Percentiles rank a stretch among this genome's conserved stretches.
Evolutionary conservation across 2,329 filamentous ascomycete genomes (phyloP).

Genomic region (Fonsecaea monophora): DNA sequence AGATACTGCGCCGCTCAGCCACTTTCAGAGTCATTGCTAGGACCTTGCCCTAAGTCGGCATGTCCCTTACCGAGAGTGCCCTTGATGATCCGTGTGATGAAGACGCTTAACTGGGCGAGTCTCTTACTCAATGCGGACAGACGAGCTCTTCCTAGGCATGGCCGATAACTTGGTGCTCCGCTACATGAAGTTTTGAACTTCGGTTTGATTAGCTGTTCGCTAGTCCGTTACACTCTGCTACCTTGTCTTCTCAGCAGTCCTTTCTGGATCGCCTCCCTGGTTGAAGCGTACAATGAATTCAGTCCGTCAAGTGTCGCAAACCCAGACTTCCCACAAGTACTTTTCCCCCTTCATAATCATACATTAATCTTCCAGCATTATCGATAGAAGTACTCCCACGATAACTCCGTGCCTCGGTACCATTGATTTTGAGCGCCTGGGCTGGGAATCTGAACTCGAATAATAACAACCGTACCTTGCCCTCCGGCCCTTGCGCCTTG

Average conservation of each 20-base stretch:
- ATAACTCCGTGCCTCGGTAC: constrained; percentile 1
- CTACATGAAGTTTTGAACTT: constrained; percentile 9
- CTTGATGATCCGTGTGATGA: background rate
- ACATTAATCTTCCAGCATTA: constrained; percentile 7
- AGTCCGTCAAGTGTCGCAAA: background rate
- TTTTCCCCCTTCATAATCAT: constrained; percentile 4
- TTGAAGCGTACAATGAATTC: background rate
- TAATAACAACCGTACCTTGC: background rate
- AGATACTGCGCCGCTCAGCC: constrained; percentile 23
- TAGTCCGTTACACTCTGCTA: constrained; percentile 25
- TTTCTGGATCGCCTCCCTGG: background rate
- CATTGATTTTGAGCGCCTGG: constrained; percentile 9
- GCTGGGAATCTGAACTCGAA: background rate
- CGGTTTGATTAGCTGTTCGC: constrained; percentile 20
- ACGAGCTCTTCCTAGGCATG: background rate
- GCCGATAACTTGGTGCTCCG: background rate
- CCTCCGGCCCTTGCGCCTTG: background rate
- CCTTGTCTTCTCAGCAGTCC: background rate
- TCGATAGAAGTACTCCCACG: constrained; percentile 2
- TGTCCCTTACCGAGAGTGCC: constrained; percentile 23
- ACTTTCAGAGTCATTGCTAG: constrained; percentile 23
- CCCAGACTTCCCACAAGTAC: background rate
- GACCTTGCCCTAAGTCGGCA: constrained; percentile 20
- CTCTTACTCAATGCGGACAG: background rate
- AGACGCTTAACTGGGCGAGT: background rate